A percentile compares a stretch with the other conserved stretches of the same genome.
Evolutionary conservation across 768 basidiomycete genomes (phyloP).

Genomic region (Lactifluus subvellereus): DNA sequence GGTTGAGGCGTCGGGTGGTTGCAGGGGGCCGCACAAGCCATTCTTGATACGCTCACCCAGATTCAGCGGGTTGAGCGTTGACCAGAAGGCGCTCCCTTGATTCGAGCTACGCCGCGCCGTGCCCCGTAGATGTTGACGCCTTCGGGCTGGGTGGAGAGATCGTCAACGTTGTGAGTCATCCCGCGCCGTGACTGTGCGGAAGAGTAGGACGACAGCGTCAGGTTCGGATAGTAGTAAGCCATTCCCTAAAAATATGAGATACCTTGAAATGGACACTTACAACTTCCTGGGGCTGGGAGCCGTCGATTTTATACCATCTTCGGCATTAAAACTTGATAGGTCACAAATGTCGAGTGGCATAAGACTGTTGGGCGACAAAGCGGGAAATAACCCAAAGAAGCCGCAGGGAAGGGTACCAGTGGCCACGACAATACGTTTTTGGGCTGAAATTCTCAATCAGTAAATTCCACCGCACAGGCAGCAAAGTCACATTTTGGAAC

Average conservation of each 20-base stretch:
- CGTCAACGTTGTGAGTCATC: neutral
- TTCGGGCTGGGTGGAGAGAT: neutral
- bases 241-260: neutral
- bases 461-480: no score
- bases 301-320: neutral
- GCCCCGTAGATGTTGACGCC: neutral
- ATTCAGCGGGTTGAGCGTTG: neutral
- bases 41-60: slow-evolving; percentile 1
- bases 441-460: no score
- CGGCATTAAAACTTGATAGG: neutral
- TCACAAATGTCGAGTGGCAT: neutral
- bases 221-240: neutral
- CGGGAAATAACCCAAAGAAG: neutral
- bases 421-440: no score
- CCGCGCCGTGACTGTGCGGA: neutral
- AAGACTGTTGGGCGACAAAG: neutral
- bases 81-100: neutral
- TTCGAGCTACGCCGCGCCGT: neutral
- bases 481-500: no score
- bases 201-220: neutral
- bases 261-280: neutral
- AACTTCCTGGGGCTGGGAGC: neutral
- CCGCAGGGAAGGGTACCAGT: no score
- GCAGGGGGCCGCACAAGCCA: neutral
- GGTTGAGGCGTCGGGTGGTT: neutral